A percentile compares a stretch with the other conserved stretches of the same genome.
These are phyloP conservation scores for Silene coronaria DNA, from an alignment of 179 eudicot genomes.

Conservation along the genomic window DNA sequence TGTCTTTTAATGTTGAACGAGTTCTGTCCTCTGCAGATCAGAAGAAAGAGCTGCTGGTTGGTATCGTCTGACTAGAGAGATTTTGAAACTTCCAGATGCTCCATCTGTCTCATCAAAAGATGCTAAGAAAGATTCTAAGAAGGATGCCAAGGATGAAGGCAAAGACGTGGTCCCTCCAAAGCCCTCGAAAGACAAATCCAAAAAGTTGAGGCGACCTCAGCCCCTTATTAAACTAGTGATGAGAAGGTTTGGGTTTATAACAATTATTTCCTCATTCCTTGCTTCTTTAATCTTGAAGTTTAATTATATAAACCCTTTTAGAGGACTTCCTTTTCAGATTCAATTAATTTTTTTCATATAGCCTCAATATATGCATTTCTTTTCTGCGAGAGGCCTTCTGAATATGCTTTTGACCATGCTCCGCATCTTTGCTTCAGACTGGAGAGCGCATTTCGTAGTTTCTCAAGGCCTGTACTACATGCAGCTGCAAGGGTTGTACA, in stretches of 20 bases:
- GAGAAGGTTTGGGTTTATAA: slow-evolving; percentile 61
- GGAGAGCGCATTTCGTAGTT: slow-evolving; percentile 93
- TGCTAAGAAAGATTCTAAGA: slow-evolving; percentile 48
- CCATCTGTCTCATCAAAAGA: slow-evolving; percentile 69
- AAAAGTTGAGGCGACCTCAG: slow-evolving; percentile 81
- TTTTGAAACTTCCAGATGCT: slow-evolving; percentile 89
- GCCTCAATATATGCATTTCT: not conserved
- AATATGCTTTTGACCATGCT: not conserved
- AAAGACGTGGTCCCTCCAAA: slow-evolving; percentile 62
- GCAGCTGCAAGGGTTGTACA: slow-evolving; percentile 98
- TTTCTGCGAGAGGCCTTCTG: not conserved
- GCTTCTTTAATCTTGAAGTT: not conserved
- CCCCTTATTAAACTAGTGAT: slow-evolving; percentile 93
- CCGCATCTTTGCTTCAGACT: slow-evolving; percentile 43
- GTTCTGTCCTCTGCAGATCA: slow-evolving; percentile 43
- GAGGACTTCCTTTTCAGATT: not conserved
- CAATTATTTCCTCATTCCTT: not conserved
- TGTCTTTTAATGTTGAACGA: not conserved
- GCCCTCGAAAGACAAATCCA: slow-evolving; percentile 71
- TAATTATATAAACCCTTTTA: not conserved
- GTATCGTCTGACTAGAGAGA: slow-evolving; percentile 91
- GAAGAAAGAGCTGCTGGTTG: slow-evolving; percentile 99
- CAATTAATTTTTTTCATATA: not conserved
- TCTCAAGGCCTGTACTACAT: slow-evolving; percentile 93
- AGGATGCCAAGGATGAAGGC: slow-evolving; percentile 53